Evolutionary conservation across 179 eudicot species (phyloP).

Genomic region (Gypsophila paniculata): DNA sequence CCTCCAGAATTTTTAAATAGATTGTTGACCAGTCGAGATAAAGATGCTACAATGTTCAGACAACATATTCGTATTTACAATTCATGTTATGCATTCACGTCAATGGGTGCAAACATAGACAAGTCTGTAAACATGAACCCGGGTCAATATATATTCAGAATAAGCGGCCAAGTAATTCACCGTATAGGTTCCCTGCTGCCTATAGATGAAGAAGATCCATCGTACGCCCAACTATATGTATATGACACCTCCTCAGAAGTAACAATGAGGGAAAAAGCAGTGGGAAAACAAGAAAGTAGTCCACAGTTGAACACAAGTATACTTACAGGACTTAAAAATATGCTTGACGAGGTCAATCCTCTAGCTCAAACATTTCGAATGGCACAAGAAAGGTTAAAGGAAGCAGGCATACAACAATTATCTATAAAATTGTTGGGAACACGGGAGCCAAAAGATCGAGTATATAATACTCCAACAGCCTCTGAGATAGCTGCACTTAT

Average conservation of each 20-base stretch:
- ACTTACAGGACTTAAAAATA: neutral
- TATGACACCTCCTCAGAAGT: neutral
- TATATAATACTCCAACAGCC: slow-evolving; percentile 10
- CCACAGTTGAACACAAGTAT: neutral
- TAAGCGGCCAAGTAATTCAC: slow-evolving; percentile 13
- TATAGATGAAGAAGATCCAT: neutral
- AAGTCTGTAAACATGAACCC: neutral
- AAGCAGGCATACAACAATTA: neutral
- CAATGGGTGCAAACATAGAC: slow-evolving; percentile 9
- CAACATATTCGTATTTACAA: neutral
- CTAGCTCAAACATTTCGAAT: neutral
- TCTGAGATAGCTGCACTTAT: slow-evolving; percentile 16
- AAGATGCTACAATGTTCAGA: neutral
- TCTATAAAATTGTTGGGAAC: neutral
- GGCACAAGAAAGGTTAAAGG: neutral
- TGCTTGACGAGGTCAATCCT: neutral
- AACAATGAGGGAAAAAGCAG: neutral
- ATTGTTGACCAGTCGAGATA: neutral
- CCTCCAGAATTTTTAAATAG: neutral
- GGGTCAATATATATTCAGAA: slow-evolving; percentile 5
- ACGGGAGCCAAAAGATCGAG: neutral
- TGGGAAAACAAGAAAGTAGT: neutral
- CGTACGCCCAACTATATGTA: neutral
- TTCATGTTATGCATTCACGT: neutral
- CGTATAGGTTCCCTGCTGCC: slow-evolving; percentile 18